These are phyloP conservation scores for Spencermartinsiella europaea DNA, from an alignment of 805 yeast genomes.

Conservation along the genomic window DNA sequence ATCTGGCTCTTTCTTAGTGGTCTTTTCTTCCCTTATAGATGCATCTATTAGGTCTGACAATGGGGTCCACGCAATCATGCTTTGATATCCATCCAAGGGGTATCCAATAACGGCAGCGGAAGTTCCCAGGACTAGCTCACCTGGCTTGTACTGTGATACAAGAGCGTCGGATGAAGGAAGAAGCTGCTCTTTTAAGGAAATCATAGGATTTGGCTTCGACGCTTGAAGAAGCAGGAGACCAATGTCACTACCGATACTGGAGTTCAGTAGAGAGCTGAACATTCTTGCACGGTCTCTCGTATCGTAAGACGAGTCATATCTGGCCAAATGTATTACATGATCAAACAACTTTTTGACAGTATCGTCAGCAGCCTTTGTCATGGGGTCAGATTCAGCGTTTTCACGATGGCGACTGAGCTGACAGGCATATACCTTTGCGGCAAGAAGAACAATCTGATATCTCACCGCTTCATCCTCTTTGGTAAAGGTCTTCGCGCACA, in stretches of 20 bases:
- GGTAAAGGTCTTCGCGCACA: constrained; percentile 48
- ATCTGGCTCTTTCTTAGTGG: background rate
- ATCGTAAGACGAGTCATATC: constrained; percentile 70
- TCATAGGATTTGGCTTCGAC: constrained; percentile 60
- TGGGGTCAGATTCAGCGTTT: constrained; percentile 22
- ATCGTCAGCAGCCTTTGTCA: constrained; percentile 16
- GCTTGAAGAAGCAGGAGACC: constrained; percentile 71
- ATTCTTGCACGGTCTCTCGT: constrained; percentile 81
- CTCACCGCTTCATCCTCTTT: constrained; percentile 55
- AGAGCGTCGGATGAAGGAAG: constrained; percentile 4
- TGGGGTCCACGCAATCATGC: constrained; percentile 45
- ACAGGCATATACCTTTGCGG: constrained; percentile 65
- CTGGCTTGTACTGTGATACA: constrained; percentile 5
- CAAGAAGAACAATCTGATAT: constrained; percentile 62
- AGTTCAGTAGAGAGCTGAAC: constrained; percentile 55
- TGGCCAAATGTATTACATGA: constrained; percentile 55
- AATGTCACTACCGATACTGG: constrained; percentile 48
- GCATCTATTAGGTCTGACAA: constrained; percentile 23
- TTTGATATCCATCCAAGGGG: constrained; percentile 29
- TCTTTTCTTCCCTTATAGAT: constrained; percentile 32
- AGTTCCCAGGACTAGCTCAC: constrained; percentile 29
- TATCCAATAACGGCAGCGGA: constrained; percentile 28
- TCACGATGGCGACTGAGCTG: constrained; percentile 42
- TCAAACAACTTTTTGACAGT: constrained; percentile 50
- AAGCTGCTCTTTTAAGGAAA: constrained; percentile 16